Percentiles rank a stretch among this genome's conserved stretches.
Evolutionary conservation across 2,329 filamentous ascomycete genomes (phyloP).

Genomic region (Beauveria medogensis): DNA sequence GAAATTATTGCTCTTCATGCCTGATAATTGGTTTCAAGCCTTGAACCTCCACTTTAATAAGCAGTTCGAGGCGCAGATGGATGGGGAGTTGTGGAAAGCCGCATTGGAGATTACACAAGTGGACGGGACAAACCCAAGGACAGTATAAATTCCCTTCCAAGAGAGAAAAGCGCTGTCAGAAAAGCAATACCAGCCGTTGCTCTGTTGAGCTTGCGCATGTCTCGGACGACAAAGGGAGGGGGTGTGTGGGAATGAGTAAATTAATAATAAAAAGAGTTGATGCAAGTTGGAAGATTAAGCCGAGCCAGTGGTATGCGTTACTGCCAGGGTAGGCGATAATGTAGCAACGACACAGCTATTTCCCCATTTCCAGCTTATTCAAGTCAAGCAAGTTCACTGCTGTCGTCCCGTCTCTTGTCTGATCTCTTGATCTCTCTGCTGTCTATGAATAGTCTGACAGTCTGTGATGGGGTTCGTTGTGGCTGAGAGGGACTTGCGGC

Average conservation of each 20-base stretch:
- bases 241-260: not conserved
- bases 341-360: not conserved
- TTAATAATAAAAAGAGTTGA: too few relatives aligned
- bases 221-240: constrained; percentile 2
- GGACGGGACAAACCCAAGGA: not conserved
- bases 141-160: not conserved
- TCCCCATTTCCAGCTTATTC: too few relatives aligned
- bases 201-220: not conserved
- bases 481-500: not conserved
- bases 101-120: not conserved
- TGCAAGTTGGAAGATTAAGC: not conserved
- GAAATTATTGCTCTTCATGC: not conserved
- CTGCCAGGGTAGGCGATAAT: not conserved
- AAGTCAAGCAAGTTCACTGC: too few relatives aligned
- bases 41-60: not conserved
- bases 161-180: not conserved
- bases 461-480: not conserved
- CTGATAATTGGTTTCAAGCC: not conserved
- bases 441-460: too few relatives aligned
- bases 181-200: not conserved
- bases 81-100: not conserved
- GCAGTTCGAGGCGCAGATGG: not conserved
- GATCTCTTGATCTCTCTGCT: too few relatives aligned
- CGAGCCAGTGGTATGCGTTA: not conserved
- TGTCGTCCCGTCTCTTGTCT: too few relatives aligned